Conservation (phyloP, 495 filamentous ascomycete species). For the Umbilicaria muhlenbergii region DNA sequence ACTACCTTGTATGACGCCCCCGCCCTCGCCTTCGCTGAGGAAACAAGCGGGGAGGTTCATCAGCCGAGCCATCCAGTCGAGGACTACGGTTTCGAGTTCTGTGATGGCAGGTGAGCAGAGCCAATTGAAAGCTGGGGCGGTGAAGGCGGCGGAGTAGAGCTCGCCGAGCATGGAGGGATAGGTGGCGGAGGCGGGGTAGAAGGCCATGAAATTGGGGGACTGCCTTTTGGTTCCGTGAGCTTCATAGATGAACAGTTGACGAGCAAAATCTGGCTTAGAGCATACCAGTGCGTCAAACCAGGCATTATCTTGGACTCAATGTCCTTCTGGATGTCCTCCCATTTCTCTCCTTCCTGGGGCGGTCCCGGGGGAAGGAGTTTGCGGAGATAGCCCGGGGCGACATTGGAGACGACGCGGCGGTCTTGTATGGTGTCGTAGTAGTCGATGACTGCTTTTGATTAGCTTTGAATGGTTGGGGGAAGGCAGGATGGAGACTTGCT, state of each 20-base stretch:
- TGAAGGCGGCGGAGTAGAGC: slow-evolving; percentile 81
- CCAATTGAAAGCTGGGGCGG: slow-evolving; percentile 92
- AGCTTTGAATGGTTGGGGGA: neutral
- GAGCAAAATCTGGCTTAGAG: neutral
- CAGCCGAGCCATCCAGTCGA: slow-evolving; percentile 79
- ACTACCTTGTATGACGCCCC: slow-evolving; percentile 89
- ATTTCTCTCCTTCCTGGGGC: slow-evolving; percentile 59
- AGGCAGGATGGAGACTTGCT: slow-evolving; percentile 34
- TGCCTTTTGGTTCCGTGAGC: slow-evolving; percentile 28
- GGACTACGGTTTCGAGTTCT: slow-evolving; percentile 83
- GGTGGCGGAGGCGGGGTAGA: slow-evolving; percentile 70
- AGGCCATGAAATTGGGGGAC: slow-evolving; percentile 91
- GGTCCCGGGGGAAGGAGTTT: slow-evolving; percentile 61
- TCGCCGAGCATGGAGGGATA: slow-evolving; percentile 87
- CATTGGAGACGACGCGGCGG: slow-evolving; percentile 57
- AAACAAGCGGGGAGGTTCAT: slow-evolving; percentile 61
- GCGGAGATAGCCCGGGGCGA: slow-evolving; percentile 76
- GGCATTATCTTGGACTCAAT: slow-evolving; percentile 83
- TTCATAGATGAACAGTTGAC: neutral
- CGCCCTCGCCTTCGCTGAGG: slow-evolving; percentile 61
- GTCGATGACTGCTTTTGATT: slow-evolving; percentile 42
- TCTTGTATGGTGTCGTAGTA: slow-evolving; percentile 67
- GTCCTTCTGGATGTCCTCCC: slow-evolving; percentile 70
- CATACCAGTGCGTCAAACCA: slow-evolving; percentile 80
- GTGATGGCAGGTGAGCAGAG: slow-evolving; percentile 90